Conservation (phyloP, 768 basidiomycete species). For the Coprinopsis strossmayeri region DNA sequence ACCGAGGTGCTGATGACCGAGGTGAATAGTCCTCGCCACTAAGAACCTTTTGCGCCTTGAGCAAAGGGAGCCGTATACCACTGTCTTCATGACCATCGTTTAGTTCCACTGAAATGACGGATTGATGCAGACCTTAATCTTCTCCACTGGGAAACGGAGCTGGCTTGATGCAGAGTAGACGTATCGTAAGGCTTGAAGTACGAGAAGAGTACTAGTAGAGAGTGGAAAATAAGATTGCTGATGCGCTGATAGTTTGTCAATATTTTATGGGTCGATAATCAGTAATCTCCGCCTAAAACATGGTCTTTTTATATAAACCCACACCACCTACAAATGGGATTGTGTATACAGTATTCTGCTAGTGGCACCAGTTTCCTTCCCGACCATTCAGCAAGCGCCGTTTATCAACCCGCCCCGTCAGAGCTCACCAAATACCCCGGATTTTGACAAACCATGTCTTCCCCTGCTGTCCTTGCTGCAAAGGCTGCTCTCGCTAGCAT, state of each 20-base stretch:
- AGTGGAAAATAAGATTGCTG: not conserved
- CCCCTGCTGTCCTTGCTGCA: conserved; percentile 58
- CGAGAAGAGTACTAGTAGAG: too few relatives aligned
- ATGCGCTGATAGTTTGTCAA: not conserved
- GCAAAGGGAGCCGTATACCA: conserved; percentile 57
- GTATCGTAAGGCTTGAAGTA: too few relatives aligned
- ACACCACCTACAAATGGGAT: not conserved
- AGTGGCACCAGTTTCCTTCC: too few relatives aligned
- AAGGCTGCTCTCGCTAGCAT: conserved; percentile 61
- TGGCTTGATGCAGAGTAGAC: not conserved
- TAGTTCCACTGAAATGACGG: too few relatives aligned
- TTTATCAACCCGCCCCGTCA: too few relatives aligned
- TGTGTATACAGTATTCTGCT: too few relatives aligned
- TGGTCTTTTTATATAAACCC: not conserved
- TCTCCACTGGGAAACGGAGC: too few relatives aligned
- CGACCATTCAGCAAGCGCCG: too few relatives aligned
- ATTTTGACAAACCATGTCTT: conserved; percentile 20
- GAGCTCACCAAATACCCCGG: too few relatives aligned
- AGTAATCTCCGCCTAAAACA: not conserved
- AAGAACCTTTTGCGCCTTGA: conserved; percentile 61
- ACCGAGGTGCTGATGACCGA: conserved; percentile 11
- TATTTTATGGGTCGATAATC: not conserved
- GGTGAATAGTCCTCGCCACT: conserved; percentile 63
- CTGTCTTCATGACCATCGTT: conserved; percentile 33
- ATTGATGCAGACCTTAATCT: too few relatives aligned